These are phyloP conservation scores for Blumeriella jaapii DNA, from an alignment of 2,329 filamentous ascomycete species.

Conservation along the genomic window DNA sequence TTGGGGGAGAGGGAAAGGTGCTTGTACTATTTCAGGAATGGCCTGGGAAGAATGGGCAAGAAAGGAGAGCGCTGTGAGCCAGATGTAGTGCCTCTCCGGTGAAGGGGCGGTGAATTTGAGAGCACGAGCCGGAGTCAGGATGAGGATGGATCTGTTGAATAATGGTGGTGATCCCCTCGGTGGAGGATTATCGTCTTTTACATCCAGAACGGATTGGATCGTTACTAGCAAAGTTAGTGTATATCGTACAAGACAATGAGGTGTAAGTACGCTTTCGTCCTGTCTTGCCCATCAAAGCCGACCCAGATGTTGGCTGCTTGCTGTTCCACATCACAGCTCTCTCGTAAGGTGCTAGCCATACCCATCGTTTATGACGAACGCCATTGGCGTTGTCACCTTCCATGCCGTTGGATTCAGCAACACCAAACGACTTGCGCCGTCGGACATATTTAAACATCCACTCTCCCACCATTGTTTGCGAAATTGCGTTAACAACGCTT, in stretches of 20 bases:
- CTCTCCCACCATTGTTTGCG: constrained; percentile 96
- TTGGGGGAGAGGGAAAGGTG: constrained; percentile 42
- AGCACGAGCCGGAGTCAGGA: constrained; percentile 83
- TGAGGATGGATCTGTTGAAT: constrained; percentile 90
- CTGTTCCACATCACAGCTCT: constrained; percentile 95
- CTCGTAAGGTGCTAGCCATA: constrained; percentile 96
- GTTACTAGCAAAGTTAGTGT: constrained; percentile 47
- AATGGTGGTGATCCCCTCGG: constrained; percentile 56
- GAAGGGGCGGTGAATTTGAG: constrained; percentile 86
- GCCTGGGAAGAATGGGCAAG: constrained; percentile 79
- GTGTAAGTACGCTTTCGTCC: constrained; percentile 76
- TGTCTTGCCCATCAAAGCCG: constrained; percentile 83
- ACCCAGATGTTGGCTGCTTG: constrained; percentile 85
- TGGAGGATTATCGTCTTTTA: constrained; percentile 82
- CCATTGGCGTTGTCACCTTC: constrained; percentile 57
- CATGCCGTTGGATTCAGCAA: constrained; percentile 52
- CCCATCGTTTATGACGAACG: constrained; percentile 88
- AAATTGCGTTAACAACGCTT: constrained; percentile 88
- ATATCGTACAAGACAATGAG: constrained; percentile 5
- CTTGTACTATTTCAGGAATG: constrained; percentile 58
- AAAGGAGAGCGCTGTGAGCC: constrained; percentile 91
- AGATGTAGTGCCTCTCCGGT: constrained; percentile 81
- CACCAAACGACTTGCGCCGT: constrained; percentile 81
- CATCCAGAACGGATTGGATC: constrained; percentile 93
- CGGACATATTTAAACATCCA: constrained; percentile 92